These are phyloP conservation scores for Trichophyton rubrum DNA, from an alignment of 2,329 filamentous ascomycete species.

Conservation along the genomic window DNA sequence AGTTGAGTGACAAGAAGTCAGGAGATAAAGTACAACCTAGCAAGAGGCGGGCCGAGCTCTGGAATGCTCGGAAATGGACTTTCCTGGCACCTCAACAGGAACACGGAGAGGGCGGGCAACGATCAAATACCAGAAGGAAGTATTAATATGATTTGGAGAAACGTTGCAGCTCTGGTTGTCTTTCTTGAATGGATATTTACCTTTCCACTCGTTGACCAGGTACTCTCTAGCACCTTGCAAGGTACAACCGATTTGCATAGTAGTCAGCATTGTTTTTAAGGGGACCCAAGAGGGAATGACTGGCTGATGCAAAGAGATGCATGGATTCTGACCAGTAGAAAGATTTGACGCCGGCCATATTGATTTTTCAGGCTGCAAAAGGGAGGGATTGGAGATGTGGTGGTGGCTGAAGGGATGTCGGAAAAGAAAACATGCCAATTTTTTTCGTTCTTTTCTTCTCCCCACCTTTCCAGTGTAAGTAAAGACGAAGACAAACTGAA, in stretches of 20 bases:
- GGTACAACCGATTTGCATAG: slow-evolving; percentile 3
- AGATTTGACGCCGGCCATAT: slow-evolving; percentile 1
- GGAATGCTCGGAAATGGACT: slow-evolving; percentile 4
- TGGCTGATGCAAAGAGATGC: slow-evolving; percentile 3
- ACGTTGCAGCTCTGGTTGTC: slow-evolving; percentile 2
- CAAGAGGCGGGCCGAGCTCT: background rate
- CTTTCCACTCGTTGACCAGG: slow-evolving; percentile 1
- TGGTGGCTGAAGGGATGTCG: slow-evolving; percentile 1
- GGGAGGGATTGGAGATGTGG: background rate
- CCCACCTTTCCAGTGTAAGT: background rate
- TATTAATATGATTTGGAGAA: slow-evolving; percentile 5
- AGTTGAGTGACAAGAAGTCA: slow-evolving; percentile 3
- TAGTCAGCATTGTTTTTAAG: slow-evolving; percentile 4
- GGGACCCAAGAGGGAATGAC: slow-evolving; percentile 3
- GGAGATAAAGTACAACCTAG: background rate
- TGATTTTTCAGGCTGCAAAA: slow-evolving; percentile 3
- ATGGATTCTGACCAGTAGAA: slow-evolving; percentile 2
- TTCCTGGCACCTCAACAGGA: slow-evolving; percentile 4
- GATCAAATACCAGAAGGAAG: background rate
- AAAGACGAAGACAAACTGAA: background rate
- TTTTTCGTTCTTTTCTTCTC: slow-evolving; percentile 1
- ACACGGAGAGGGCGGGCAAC: slow-evolving; percentile 3
- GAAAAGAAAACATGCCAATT: slow-evolving; percentile 5
- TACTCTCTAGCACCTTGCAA: slow-evolving; percentile 5
- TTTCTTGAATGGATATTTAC: background rate